Evolutionary conservation across 768 basidiomycete genomes (phyloP), one percentile per base, ranked within the genome.

Genomic region (Tricholomella constricta): DNA sequence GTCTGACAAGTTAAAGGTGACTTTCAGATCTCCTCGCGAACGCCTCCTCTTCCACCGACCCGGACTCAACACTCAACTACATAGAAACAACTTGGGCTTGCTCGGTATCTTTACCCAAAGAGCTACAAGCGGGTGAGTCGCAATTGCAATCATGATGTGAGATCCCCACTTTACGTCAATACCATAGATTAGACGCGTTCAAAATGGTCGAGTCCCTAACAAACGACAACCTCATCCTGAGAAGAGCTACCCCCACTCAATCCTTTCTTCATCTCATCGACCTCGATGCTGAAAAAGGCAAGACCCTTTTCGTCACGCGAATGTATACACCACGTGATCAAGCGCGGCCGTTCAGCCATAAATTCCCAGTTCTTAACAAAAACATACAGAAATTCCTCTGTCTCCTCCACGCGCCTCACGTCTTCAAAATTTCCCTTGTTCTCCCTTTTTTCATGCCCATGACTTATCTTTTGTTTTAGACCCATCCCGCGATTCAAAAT

Each of bases 401-500:
- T 68, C 69, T 56, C 42, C 41, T 48, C 41, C 7, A 11, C 9
- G 31, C 14, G 31, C 31, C 31, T 14, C 31, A 32, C 31, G 31
- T 32, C 31, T 26, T 42, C 41, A 26, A 15, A 20, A 19, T 4
- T 31, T 44, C n/a, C 23, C 35, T 26, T 20, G 20, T 51, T 55
- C 38, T 14, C 55, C 9, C 11, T 22, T 46, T 36, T 46, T 54
- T 56, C 52, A 64, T 62, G 63, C 47, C 46, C 26, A 38, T 58
- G 60, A 45, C 61, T 67, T 59, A 65, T 45, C 54, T 64, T 62
- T 63, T 62, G 58, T 58, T 59, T 36, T 66, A 70, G 66, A 64
- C 36, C 45, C 41, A 17, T 31, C 37, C 25, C 46, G 45, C 31
- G 48, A 56, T 26, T 52, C 31, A 45, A 50, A 52, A 36, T 37